Conservation (phyloP, 805 yeast species). For the Pichia insulana region DNA sequence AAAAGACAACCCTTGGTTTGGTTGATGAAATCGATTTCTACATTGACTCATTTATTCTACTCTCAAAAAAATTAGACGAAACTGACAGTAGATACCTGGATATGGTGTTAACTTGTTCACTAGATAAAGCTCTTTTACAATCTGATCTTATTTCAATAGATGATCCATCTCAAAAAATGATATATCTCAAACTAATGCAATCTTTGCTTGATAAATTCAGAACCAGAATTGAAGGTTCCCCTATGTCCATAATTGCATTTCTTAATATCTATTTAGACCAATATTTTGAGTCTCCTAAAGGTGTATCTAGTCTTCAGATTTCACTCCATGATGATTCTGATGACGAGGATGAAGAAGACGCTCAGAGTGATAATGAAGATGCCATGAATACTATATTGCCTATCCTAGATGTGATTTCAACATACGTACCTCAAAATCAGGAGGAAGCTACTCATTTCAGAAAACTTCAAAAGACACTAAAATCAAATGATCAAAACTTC, state of each 20-base stretch:
- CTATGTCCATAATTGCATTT: constrained; percentile 8
- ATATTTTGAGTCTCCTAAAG: constrained; percentile 2
- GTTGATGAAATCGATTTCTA: constrained; percentile 36
- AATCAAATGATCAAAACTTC: not conserved
- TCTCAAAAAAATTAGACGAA: constrained; percentile 29
- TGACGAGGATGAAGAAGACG: constrained; percentile 31
- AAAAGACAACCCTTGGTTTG: constrained; percentile 16
- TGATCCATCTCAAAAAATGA: constrained; percentile 45
- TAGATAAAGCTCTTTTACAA: constrained; percentile 53
- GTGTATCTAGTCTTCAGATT: constrained; percentile 2
- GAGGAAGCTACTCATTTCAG: constrained; percentile 2
- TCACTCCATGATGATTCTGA: constrained; percentile 28
- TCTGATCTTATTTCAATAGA: constrained; percentile 25
- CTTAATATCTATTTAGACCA: constrained; percentile 3
- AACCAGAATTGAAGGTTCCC: constrained; percentile 42
- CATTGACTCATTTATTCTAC: constrained; percentile 27
- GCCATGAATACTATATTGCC: constrained; percentile 25
- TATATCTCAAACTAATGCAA: constrained; percentile 61
- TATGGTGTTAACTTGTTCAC: constrained; percentile 38
- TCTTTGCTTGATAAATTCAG: constrained; percentile 48
- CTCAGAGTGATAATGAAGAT: constrained; percentile 24
- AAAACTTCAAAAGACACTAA: constrained; percentile 10
- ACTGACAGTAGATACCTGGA: constrained; percentile 41
- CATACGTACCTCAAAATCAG: constrained; percentile 1
- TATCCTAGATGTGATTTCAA: constrained; percentile 7